Evolutionary conservation across 306 rosid genomes (phyloP), one percentile per base, ranked within the genome.

Genomic region (Trichosanthes cucumerina): DNA sequence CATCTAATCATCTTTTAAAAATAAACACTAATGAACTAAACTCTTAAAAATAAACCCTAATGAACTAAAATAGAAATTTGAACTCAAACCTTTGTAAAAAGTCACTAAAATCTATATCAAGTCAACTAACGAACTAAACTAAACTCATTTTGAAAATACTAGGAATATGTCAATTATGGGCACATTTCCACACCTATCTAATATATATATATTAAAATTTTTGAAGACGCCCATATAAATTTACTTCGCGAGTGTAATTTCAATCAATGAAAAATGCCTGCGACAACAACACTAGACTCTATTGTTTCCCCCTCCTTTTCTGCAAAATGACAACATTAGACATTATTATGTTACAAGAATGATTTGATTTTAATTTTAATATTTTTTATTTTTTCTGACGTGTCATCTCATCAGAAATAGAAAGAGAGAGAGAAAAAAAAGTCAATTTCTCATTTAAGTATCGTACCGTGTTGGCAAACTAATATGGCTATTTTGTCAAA

Each of bases 381-480:
- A 24, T 34, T 13, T 60, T 60, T 28, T 10, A 14, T 15, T 24
- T 34, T 13, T 4, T 11, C 13, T 70, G 76, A 70, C 31, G 76
- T 41, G 56, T 23, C 76, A 70, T 44, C 76, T 64, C 72, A 8
- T 64, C 24, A 64, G 13, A 7, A 11, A 65, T n/a, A n/a, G n/a
- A n/a, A 18, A 0, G 3, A 34, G n/a, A n/a, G n/a, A n/a, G n/a
- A n/a, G n/a, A n/a, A n/a, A 64, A 16, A 2, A 43, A 23, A 24
- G 76, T 70, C 76, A 43, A 70, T 44, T 1, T 70, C 13, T 23
- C 2, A 24, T 44, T 70, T 28, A 70, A 39, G 56, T 70, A 43
- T 23, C 76, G 56, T 70, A 70, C 36, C 36, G 75, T 41, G 76
- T 70, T 70, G 76, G 76, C 38, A 70, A 70, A 43, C 65, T 23